These are phyloP conservation scores for Neocatenulostroma microsporum DNA, from an alignment of 2,329 filamentous ascomycete species.

Conservation along the genomic window DNA sequence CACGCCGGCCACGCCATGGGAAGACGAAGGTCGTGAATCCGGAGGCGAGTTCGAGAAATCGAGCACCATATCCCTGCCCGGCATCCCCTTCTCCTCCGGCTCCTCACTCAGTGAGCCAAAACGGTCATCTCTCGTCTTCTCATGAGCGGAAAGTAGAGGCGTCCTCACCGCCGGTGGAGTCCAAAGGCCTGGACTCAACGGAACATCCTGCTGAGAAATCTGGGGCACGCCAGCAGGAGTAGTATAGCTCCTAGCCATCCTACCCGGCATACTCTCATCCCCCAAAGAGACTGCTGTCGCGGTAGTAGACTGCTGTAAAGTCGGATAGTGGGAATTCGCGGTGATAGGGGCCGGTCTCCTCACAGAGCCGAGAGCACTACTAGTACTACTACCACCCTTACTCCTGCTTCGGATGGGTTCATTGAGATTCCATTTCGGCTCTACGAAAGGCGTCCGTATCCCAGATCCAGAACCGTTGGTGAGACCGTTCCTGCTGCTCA, in stretches of 20 bases:
- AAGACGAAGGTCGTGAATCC: conserved; percentile 11
- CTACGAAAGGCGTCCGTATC: too few relatives aligned
- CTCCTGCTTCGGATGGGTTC: too few relatives aligned
- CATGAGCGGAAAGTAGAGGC: conserved; percentile 11
- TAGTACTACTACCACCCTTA: conserved; percentile 16
- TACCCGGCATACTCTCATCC: too few relatives aligned
- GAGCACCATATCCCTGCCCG: conserved; percentile 19
- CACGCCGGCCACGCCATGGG: too few relatives aligned
- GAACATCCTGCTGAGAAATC: too few relatives aligned
- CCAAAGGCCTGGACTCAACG: conserved; percentile 30
- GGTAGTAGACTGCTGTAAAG: too few relatives aligned
- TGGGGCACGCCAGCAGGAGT: neutral
- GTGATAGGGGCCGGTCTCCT: conserved; percentile 13
- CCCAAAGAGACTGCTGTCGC: too few relatives aligned
- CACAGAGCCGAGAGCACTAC: conserved; percentile 19
- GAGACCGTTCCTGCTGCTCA: too few relatives aligned
- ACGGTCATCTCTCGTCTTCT: conserved; percentile 13
- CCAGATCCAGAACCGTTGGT: too few relatives aligned
- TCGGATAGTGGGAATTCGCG: too few relatives aligned
- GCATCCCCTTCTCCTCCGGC: neutral
- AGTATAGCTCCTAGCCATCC: neutral
- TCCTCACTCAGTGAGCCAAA: conserved; percentile 2
- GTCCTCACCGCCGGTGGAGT: conserved; percentile 24
- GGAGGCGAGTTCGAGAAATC: conserved; percentile 28
- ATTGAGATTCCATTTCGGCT: too few relatives aligned